These are phyloP conservation scores for Verticillium isaacii DNA, from an alignment of 2,329 filamentous ascomycete species.

Conservation along the genomic window DNA sequence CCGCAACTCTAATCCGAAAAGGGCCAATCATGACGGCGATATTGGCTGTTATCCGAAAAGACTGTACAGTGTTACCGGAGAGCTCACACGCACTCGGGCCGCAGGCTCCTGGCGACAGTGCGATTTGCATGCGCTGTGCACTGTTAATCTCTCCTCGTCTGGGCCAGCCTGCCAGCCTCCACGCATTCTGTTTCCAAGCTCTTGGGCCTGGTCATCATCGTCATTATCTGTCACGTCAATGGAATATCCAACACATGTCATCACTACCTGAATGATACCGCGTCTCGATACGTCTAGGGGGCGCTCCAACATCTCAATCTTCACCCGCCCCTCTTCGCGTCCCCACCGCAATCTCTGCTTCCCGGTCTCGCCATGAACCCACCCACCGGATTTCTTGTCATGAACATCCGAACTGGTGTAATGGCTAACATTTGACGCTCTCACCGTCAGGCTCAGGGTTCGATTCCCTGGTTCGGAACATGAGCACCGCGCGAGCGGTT, in stretches of 20 bases:
- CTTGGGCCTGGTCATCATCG: too few species aligned
- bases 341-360: not conserved
- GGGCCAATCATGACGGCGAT: not conserved
- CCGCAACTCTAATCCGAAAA: not conserved
- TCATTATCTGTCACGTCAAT: too few species aligned
- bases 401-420: not conserved
- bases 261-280: too few species aligned
- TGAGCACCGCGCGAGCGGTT: not conserved
- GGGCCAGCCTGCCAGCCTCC: too few species aligned
- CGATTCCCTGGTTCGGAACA: not conserved
- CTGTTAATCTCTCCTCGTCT: too few species aligned
- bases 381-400: not conserved
- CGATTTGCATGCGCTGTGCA: not conserved
- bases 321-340: not conserved
- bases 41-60: not conserved
- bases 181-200: too few species aligned
- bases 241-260: too few species aligned
- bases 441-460: not conserved
- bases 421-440: not conserved
- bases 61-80: not conserved
- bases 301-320: not conserved
- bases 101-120: not conserved
- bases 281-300: not conserved
- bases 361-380: not conserved
- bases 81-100: not conserved